Conservation (phyloP, 371 early-diverging fungal genomes). For the Saksenaea oblongispora region DNA sequence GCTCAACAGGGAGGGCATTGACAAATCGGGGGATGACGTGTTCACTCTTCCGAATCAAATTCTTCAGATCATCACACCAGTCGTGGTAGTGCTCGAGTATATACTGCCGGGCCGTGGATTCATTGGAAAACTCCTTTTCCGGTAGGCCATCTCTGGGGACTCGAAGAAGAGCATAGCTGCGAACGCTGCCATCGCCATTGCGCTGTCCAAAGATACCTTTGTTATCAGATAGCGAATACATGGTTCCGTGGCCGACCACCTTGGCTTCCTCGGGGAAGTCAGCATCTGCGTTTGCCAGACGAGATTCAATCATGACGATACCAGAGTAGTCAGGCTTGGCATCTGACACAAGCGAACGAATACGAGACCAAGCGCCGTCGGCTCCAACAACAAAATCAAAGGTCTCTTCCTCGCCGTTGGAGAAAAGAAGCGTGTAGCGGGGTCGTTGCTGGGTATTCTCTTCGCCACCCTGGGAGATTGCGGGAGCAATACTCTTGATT, state of each 20-base stretch:
- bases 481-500: no score
- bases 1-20: no score
- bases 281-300: constrained; percentile 23
- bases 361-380: constrained; percentile 53
- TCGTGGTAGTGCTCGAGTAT: no score
- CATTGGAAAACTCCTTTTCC: no score
- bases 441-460: constrained; percentile 6
- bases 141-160: constrained; percentile 18
- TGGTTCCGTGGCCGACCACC: constrained; percentile 25
- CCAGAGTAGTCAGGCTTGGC: no score
- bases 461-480: no score
- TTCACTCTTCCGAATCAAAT: background rate
- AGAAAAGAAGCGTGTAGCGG: constrained; percentile 14
- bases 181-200: constrained; percentile 19
- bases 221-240: constrained; percentile 19
- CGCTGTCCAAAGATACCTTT: constrained; percentile 26
- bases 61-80: no score
- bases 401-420: constrained; percentile 17
- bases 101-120: no score
- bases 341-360: constrained; percentile 18
- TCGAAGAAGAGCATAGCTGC: constrained; percentile 27
- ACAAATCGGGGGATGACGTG: no score
- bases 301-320: no score
- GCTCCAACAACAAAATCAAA: constrained; percentile 46
- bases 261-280: constrained; percentile 17